Percentiles rank a stretch among this genome's conserved stretches.
These are phyloP conservation scores for Sporothrix dimorphospora DNA, from an alignment of 2,329 filamentous ascomycete genomes.

Conservation along the genomic window DNA sequence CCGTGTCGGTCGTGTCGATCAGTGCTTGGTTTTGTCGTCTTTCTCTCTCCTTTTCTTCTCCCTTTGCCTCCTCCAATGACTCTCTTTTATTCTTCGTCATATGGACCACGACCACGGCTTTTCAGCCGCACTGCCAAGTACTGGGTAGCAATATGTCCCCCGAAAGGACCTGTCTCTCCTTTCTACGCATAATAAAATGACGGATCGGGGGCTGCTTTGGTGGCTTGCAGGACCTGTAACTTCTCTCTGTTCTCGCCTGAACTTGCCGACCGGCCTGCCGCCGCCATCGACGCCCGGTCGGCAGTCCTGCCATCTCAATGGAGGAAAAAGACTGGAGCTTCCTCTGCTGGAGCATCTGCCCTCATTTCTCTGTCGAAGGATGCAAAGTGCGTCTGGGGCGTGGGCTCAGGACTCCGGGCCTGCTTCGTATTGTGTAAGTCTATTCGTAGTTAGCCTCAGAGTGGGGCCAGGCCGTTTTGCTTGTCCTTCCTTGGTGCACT, in stretches of 20 bases:
- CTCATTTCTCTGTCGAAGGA: no score
- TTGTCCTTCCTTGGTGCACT: background rate
- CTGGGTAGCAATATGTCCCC: background rate
- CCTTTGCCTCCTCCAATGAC: no score
- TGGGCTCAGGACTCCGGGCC: no score
- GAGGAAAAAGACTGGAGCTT: no score
- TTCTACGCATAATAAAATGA: background rate
- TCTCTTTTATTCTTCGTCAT: background rate
- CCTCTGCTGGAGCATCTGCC: no score
- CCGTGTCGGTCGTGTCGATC: background rate
- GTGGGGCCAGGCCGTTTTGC: background rate
- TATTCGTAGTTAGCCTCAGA: background rate
- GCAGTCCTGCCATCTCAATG: background rate
- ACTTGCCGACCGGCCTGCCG: background rate
- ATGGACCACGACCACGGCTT: background rate
- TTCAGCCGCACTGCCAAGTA: slow-evolving; percentile 10
- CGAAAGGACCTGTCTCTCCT: no score
- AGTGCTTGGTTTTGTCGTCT: background rate
- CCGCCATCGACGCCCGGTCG: background rate
- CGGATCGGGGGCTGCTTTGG: background rate
- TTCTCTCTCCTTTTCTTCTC: background rate
- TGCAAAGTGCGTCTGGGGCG: background rate
- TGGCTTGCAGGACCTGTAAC: background rate
- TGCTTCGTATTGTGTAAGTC: slow-evolving; percentile 11
- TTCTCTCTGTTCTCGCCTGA: background rate